Evolutionary conservation across 495 filamentous ascomycete species (phyloP).

Genomic region (Xylaria bambusicola): DNA sequence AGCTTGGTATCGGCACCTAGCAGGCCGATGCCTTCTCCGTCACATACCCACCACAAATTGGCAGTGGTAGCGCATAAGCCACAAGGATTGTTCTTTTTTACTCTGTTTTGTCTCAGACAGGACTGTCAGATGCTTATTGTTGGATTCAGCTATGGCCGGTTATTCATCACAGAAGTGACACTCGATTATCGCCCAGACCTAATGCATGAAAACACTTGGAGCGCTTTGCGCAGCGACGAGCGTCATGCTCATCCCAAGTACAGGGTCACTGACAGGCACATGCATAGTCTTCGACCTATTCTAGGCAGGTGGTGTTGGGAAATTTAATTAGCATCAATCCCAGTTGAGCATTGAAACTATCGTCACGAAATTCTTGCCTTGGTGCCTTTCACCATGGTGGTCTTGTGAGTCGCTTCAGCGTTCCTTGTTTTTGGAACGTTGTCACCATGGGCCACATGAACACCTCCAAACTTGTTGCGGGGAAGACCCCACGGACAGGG

Average conservation of each 20-base stretch:
- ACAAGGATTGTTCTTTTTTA: background rate
- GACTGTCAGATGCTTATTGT: background rate
- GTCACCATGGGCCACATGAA: no score
- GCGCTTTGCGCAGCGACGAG: no score
- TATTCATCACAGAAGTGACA: background rate
- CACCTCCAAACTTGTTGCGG: no score
- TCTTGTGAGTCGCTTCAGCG: no score
- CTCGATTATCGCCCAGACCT: no score
- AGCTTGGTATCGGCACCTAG: background rate
- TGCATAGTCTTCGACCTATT: background rate
- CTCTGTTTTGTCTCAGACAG: background rate
- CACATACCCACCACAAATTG: background rate
- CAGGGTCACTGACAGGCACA: background rate
- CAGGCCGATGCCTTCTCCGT: background rate
- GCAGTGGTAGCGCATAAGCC: background rate
- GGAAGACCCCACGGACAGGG: no score
- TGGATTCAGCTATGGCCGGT: background rate
- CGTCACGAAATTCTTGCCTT: no score
- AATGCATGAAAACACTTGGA: no score
- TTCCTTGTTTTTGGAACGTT: no score
- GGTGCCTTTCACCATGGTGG: no score
- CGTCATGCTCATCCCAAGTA: background rate
- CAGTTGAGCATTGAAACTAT: background rate
- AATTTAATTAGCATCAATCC: background rate
- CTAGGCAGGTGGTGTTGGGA: slow-evolving; percentile 1